phyloP scores from a whole-genome alignment of 2,329 filamentous ascomycete genomes.

The Coniochaeta prunicola region DNA sequence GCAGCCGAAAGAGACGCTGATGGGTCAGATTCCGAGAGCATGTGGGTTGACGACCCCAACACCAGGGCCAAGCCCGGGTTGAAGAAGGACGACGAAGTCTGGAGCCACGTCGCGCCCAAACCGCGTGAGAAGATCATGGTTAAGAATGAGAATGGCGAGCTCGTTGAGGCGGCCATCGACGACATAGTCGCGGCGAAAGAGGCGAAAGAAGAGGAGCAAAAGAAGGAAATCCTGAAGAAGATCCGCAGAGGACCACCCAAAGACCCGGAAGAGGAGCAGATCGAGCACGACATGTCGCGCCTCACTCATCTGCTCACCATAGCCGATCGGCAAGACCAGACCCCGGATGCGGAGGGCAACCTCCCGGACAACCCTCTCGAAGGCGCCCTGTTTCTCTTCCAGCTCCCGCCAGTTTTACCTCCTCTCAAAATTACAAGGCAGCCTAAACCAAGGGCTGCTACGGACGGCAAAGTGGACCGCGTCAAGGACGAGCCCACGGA shows the following conservation, averaged over 20 bases:
- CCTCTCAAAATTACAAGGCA: slow-evolving; percentile 30
- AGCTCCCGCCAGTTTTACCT: slow-evolving; percentile 56
- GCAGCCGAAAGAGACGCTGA: slow-evolving; percentile 21
- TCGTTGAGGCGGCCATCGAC: slow-evolving; percentile 11
- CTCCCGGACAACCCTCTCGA: slow-evolving; percentile 25
- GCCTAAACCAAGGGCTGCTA: slow-evolving; percentile 11
- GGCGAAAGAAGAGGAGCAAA: slow-evolving; percentile 13
- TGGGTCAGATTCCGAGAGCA: slow-evolving; percentile 13
- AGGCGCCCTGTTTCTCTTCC: slow-evolving; percentile 56
- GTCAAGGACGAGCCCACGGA: slow-evolving; percentile 34
- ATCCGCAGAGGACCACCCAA: slow-evolving; percentile 7
- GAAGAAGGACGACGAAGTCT: slow-evolving; percentile 30
- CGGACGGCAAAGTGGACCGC: slow-evolving; percentile 6
- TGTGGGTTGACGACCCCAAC: slow-evolving; percentile 14
- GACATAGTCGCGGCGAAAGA: slow-evolving; percentile 8
- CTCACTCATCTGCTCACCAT: slow-evolving; percentile 22
- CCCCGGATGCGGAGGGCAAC: slow-evolving; percentile 3
- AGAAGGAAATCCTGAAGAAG: slow-evolving; percentile 20
- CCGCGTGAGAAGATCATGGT: slow-evolving; percentile 14
- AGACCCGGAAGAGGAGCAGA: slow-evolving; percentile 21
- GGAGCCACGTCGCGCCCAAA: slow-evolving; percentile 31
- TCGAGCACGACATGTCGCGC: slow-evolving; percentile 22
- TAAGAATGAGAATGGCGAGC: slow-evolving; percentile 13
- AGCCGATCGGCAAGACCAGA: slow-evolving; percentile 7
- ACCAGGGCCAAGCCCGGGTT: slow-evolving; percentile 9